A percentile compares a stretch with the other conserved stretches of the same genome.
Conservation (phyloP, 2,329 filamentous ascomycete genomes). For the Alternaria novae-zelandiae region DNA sequence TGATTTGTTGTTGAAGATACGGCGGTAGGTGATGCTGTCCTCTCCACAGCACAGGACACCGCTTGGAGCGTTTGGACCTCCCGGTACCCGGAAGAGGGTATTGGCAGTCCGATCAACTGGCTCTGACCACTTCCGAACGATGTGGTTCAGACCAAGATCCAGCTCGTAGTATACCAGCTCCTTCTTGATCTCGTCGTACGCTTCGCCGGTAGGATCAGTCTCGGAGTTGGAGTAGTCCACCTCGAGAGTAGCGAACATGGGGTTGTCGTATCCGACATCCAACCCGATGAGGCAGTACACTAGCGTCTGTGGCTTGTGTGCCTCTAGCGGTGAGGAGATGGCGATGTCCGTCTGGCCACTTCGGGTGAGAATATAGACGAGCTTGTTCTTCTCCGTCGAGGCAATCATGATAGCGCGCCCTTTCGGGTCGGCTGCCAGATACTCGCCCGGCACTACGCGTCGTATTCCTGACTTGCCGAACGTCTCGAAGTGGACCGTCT, state of each 20-base stretch:
- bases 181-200: conserved; percentile 82
- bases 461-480: conserved; percentile 97
- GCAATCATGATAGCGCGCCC: conserved; percentile 94
- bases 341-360: conserved; percentile 93
- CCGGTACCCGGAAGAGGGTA: conserved; percentile 92
- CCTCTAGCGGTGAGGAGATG: conserved; percentile 95
- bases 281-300: conserved; percentile 87
- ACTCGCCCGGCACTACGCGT: conserved; percentile 93
- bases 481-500: conserved; percentile 90
- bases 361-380: conserved; percentile 97
- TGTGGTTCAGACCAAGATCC: conserved; percentile 94
- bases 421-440: conserved; percentile 93
- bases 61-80: conserved; percentile 90
- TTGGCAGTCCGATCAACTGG: conserved; percentile 88
- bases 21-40: conserved; percentile 95
- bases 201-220: conserved; percentile 85
- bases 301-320: conserved; percentile 88
- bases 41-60: conserved; percentile 94
- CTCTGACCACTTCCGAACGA: conserved; percentile 95
- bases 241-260: conserved; percentile 93
- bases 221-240: conserved; percentile 92
- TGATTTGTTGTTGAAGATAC: conserved; percentile 75
- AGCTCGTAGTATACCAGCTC: conserved; percentile 96
- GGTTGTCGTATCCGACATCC: conserved; percentile 96
- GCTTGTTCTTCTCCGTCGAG: conserved; percentile 97